Evolutionary conservation across 2,329 filamentous ascomycete genomes (phyloP), one percentile per base, ranked within the genome.

Genomic region (Colletotrichum limetticola): DNA sequence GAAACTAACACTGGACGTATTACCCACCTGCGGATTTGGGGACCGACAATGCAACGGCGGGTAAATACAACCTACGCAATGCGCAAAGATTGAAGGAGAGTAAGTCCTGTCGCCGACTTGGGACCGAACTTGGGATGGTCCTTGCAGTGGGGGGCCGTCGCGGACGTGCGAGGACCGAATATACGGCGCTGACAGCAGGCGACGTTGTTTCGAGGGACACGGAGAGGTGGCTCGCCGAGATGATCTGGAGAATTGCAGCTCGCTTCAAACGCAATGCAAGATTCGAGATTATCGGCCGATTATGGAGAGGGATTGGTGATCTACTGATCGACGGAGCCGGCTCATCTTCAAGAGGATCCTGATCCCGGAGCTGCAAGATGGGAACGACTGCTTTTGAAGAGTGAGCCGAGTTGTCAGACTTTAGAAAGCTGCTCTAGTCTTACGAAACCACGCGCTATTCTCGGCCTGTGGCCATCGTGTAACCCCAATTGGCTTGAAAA

Each of bases 271-370:
- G 4, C 19, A 16, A 26, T 65, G 35, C 42, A 26, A 32, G 26
- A 57, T 46, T 22, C 35, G 28, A 28, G 16, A 32, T 59, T 8
- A 53, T 24, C 24, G 30, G 49, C 28, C 30, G 28, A 64, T 12
- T 53, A 24, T 55, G 30, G 24, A 12, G 26, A 28, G 52, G 52
- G 24, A 42, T 35, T 55, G 24, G 61, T n/a, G 53, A 69, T 69
- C 65, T 69, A 26, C 69, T 30, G 65, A 72, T 72, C 69, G 24
- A 69, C 53, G 26, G 28, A 14, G 42, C 58, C 49, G 35, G 42
- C 26, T 35, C 58, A 22, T 56, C n/a, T 16, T 30, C 30, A 16
- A 11, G 22, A 6, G 12, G 65, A 26, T 59, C 42, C 16, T 49
- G 19, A 49, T 59, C 30, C 14, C 53, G 24, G 46, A 32, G 26